A percentile compares a stretch with the other conserved stretches of the same genome.
phyloP scores from a whole-genome alignment of 2,329 filamentous ascomycete species.

The Fusarium xyrophilum region DNA sequence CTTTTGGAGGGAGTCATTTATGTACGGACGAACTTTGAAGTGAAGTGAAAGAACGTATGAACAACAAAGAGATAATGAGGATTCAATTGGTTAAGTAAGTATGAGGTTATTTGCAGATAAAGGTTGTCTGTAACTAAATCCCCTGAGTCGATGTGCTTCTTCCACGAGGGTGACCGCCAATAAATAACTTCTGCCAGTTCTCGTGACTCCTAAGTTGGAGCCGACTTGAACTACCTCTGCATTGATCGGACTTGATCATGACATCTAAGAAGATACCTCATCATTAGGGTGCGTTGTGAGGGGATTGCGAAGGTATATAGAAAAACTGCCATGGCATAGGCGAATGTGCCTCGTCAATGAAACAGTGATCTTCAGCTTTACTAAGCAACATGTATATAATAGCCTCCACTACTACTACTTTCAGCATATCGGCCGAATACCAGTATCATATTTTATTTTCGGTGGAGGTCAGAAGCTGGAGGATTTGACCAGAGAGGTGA shows the following conservation, averaged over 20 bases:
- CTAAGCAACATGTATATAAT: neutral
- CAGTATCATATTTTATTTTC: neutral
- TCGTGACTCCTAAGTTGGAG: neutral
- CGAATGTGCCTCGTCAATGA: neutral
- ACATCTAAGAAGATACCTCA: neutral
- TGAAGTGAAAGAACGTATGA: neutral
- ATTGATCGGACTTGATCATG: neutral
- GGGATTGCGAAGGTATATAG: neutral
- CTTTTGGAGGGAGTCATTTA: neutral
- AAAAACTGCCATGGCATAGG: neutral
- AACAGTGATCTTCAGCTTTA: neutral
- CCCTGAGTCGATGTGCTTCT: neutral
- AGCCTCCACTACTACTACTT: neutral
- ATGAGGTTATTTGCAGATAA: no score
- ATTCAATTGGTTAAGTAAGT: no score
- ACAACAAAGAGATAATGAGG: no score
- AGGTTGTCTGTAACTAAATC: neutral
- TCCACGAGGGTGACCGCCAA: neutral
- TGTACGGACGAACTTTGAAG: neutral
- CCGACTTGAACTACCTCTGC: neutral
- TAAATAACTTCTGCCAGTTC: neutral
- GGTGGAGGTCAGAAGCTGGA: neutral
- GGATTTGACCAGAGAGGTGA: neutral
- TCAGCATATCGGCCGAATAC: no score
- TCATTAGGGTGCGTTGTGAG: fast-evolving